Percentiles rank a stretch among this genome's conserved stretches.
phyloP scores from a whole-genome alignment of 805 yeast species.

The Lachancea thermotolerans region DNA sequence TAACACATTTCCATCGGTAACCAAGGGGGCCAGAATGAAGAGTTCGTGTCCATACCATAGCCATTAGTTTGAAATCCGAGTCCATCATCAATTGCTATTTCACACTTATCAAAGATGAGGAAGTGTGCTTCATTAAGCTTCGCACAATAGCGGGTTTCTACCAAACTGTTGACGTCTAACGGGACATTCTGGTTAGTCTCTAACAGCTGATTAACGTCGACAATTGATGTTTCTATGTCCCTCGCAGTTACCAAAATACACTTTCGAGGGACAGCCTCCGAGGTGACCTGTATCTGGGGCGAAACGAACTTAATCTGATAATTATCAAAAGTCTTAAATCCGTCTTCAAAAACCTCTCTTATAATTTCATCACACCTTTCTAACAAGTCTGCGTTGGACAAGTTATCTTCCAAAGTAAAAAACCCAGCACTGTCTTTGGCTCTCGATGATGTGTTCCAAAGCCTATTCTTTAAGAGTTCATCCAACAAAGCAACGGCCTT shows the following conservation, averaged over 20 bases:
- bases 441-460: conserved; percentile 14
- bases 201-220: conserved; percentile 38
- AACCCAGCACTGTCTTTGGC: conserved; percentile 2
- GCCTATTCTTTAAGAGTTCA: conserved; percentile 27
- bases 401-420: conserved; percentile 11
- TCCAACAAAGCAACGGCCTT: conserved; percentile 46
- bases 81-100: conserved; percentile 27
- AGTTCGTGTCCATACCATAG: conserved; percentile 24
- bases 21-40: conserved; percentile 57
- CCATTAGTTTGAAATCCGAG: conserved; percentile 28
- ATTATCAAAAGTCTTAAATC: conserved; percentile 41
- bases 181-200: conserved; percentile 22
- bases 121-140: conserved; percentile 49
- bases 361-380: conserved; percentile 43
- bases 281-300: conserved; percentile 55
- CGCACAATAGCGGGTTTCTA: conserved; percentile 53
- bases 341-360: conserved; percentile 34
- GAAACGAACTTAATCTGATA: conserved; percentile 48
- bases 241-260: conserved; percentile 49
- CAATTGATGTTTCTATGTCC: conserved; percentile 51
- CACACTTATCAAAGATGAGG: conserved; percentile 42
- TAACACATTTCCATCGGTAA: conserved; percentile 58
- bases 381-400: conserved; percentile 31
- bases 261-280: conserved; percentile 40
- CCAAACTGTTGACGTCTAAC: conserved; percentile 31